Evolutionary conservation across 2,329 filamentous ascomycete genomes (phyloP).

Genomic region (Xylariaceae sp.): DNA sequence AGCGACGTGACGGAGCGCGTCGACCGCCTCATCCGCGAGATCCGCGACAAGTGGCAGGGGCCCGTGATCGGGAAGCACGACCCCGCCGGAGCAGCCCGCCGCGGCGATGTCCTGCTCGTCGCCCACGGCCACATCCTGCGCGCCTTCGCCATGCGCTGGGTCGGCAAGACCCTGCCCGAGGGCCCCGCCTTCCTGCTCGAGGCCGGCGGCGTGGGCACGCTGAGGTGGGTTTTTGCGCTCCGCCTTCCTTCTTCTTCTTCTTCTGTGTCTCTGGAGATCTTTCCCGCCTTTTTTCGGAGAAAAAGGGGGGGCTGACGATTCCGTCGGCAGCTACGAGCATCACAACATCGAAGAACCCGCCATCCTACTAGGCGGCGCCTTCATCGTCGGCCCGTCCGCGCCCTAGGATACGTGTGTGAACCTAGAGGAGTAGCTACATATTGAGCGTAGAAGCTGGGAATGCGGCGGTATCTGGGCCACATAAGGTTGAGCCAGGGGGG

Average conservation of each 20-base stretch:
- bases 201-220: constrained; percentile 72
- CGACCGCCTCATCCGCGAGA: constrained; percentile 68
- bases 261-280: background rate
- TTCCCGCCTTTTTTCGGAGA: background rate
- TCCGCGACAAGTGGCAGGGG: constrained; percentile 58
- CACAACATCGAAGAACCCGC: constrained; percentile 71
- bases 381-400: constrained; percentile 38
- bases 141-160: constrained; percentile 83
- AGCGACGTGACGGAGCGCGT: constrained; percentile 64
- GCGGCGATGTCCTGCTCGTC: constrained; percentile 66
- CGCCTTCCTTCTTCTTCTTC: background rate
- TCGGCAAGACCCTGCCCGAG: constrained; percentile 62
- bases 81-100: constrained; percentile 32
- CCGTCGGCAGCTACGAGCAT: constrained; percentile 62
- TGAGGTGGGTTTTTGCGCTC: constrained; percentile 48
- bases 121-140: constrained; percentile 87
- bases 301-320: background rate
- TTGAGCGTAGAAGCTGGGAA: too few species aligned
- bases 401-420: too few species aligned
- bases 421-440: too few species aligned
- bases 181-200: constrained; percentile 79
- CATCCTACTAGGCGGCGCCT: constrained; percentile 68
- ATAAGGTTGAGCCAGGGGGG: too few species aligned
- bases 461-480: too few species aligned
- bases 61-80: constrained; percentile 50